Base-by-base conservation (phyloP, 306 rosid genomes). In the Luffa acutangula region DNA sequence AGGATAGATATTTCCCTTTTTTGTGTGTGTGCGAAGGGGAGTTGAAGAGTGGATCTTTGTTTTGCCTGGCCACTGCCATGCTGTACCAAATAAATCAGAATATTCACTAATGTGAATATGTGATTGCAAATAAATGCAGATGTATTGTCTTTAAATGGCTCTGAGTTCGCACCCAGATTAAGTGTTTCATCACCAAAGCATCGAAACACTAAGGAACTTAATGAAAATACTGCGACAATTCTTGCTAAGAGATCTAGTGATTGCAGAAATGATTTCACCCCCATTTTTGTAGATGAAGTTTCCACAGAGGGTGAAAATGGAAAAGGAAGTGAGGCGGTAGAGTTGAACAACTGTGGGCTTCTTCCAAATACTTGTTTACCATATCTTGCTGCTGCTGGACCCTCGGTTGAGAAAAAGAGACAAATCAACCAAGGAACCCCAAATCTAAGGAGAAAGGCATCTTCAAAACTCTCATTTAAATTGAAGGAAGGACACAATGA, bases 401-500 rank as follows among this genome's bases (percentile, higher is more conserved):
- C 81, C 67, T 72, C 85, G 3, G 62, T 82, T 11, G 97, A 89
- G 46, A 92, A 78, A 60, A 91, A 79, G 82, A 88, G 89, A 85
- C 81, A 91, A 21, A 7, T 65, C 31, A 90, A 89, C 78, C 90
- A 93, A 8, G 89, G 88, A 5, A 58, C 88, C 8, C 80, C 88
- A 9, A 87, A 49, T 84, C 84, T 90, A 1, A 80, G 89, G 75
- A 90, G 85, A 75, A 95, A 84, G 66, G 74, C 83, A 1, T 84
- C 87, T 45, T 89, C 93, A 5, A 94, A 81, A 78, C 89, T 88
- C 37, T 95, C 99, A n/a, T 95, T 93, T 75, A 95, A 95, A 84
- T 87, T 86, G 88, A 89, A 81, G 86, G 97, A 93, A 86, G 93
- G 91, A 36, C 79, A 84, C 54, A 51, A 88, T 8, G 99, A 93